Base-by-base conservation (phyloP, 2,329 filamentous ascomycete species). In the Fusarium stilboides region DNA sequence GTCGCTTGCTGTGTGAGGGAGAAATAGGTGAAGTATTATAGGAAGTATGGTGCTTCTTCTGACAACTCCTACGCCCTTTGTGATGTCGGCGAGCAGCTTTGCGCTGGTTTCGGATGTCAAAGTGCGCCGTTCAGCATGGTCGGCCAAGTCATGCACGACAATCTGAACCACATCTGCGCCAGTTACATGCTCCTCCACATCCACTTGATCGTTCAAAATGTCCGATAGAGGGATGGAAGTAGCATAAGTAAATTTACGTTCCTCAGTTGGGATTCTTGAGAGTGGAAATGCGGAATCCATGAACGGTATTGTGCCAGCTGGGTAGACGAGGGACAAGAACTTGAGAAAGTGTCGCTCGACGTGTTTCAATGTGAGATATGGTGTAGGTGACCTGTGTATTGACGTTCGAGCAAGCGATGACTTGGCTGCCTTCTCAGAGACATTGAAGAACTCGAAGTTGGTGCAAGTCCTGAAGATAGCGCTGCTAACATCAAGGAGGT, bases 381-480 rank as follows among this genome's bases (percentile, higher is more conserved):
- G 88, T 3, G 88, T 86, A 0, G 84, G 81, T 1, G 81, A 79
- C 53, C 81, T 63, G 9, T 72, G 69, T 77, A 58, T 78, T 44
- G 70, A 67, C 8, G 52, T 45, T 0, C 67, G 63, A 14, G 61
- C 24, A 42, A 65, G 26, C 5, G 53, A 57, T 26, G 69, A 74
- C 69, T 70, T 75, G 43, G 79, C 74, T 7, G 75, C 76, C 19
- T 80, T 82, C 74, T 93, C 91, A 3, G 90, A 90, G 17, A 92
- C 81, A 70, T 94, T 94, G 81, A 89, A 93, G 76, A 93, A 94
- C 74, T 94, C 92, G 65, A 91, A 87, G 70, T 92, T 94, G 13
- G 90, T 90, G 74, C 89, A 92, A 3, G 84, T 84, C 49, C 90
- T 84, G 70, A 92, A 89, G 17, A 91, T 85, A 3, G 84, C 80